Percentiles rank a stretch among this genome's conserved stretches.
Conservation (phyloP, 352 stramenopile species). For the Hyaloperonospora arabidopsidis region DNA sequence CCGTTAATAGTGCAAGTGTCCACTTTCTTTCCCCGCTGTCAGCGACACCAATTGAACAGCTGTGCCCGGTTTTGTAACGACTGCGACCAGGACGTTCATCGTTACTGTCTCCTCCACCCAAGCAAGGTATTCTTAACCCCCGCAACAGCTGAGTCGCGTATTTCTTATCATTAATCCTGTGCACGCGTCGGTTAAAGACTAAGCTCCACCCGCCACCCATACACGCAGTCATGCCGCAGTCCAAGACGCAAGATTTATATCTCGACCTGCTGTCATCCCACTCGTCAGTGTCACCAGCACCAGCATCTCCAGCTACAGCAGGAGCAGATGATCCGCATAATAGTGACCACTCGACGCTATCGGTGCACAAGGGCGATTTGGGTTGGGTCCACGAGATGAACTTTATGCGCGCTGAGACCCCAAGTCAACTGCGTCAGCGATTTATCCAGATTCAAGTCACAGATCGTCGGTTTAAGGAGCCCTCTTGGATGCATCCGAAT, state of each 20-base stretch:
- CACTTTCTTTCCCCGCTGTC: no score
- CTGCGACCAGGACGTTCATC: no score
- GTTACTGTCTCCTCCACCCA: no score
- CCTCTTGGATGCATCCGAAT: slow-evolving; percentile 62
- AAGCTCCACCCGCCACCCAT: no score
- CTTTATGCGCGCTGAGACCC: slow-evolving; percentile 32
- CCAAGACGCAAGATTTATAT: slow-evolving; percentile 3
- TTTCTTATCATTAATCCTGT: no score
- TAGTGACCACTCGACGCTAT: slow-evolving; percentile 9
- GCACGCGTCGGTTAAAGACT: no score
- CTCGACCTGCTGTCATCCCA: slow-evolving; percentile 13
- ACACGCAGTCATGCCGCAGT: no score
- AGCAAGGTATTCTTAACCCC: no score
- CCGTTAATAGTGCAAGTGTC: no score
- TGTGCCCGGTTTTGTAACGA: no score
- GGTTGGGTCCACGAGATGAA: slow-evolving; percentile 30
- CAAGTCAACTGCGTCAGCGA: slow-evolving; percentile 42
- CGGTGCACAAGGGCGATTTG: slow-evolving; percentile 13
- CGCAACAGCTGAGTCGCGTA: no score
- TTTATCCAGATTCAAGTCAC: slow-evolving; percentile 61
- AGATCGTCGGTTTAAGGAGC: slow-evolving; percentile 51
- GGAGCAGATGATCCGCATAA: slow-evolving; percentile 9
- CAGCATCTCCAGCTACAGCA: slow-evolving; percentile 1
- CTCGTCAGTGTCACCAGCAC: slow-evolving; percentile 3
- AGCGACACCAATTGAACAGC: no score